Base-by-base conservation (phyloP, 1,139 yeast genomes). In the Kurtzmaniella quercitrusa region DNA sequence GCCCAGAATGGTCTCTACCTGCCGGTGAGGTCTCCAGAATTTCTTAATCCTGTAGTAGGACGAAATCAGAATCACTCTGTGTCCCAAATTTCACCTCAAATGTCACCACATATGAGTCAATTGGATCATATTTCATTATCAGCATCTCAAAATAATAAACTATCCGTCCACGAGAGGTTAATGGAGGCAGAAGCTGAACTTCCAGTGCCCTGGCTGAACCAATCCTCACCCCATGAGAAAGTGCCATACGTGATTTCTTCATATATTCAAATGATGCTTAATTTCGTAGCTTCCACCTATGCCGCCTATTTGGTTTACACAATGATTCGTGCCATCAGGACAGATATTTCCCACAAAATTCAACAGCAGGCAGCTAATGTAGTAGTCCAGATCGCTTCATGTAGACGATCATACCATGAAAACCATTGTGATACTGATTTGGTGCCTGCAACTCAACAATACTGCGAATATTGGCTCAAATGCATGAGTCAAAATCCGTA, bases 401-500 rank as follows among this genome's bases (percentile, higher is more conserved):
- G 91, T 57, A 60, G 71, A 16, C 61, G 74, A 25, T 63, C 75
- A 11, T 85, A 78, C 57, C 48, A 61, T 37, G 77, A 70, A 12
- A 85, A 84, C 58, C 63, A 68, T 34, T 85, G 93, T 56, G 67
- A 67, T 17, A 82, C 83, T 1, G 79, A 68, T 3, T 63, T 79
- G n/a, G 81, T 75, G 0, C 86, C 90, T 0, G 84, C 82, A 1
- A 56, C 84, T 43, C 80, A 75, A 47, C 63, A 64, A 16, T 69
- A 72, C 37, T 85, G 93, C 57, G 66, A 69, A 21, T 68, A 71
- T 46, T 85, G 87, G 87, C 70, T 68, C 45, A 70, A 73, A 43
- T 83, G 91, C 53, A 81, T 82, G 82, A 68, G 68, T 42, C 77
- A 75, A 50, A 79, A 79, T 44, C 78, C 82, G 3, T 57, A 57